phyloP scores from a whole-genome alignment of 2,329 filamentous ascomycete genomes.

The Fusarium sp. region DNA sequence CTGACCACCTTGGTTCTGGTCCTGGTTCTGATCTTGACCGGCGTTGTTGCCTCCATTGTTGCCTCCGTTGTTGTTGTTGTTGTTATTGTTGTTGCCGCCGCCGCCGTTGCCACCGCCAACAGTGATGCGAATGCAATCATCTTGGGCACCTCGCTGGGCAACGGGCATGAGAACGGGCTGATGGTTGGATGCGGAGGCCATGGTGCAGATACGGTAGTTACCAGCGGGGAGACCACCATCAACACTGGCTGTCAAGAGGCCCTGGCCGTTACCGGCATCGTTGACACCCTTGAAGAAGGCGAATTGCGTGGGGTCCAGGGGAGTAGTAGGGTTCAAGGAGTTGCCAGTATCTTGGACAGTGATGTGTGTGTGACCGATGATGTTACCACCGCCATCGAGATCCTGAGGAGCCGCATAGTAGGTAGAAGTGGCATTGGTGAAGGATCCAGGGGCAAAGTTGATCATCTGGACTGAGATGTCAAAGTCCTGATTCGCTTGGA shows the following conservation, averaged over 20 bases:
- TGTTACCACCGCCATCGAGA: conserved; percentile 59
- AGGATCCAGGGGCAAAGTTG: conserved; percentile 68
- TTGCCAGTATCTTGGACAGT: conserved; percentile 68
- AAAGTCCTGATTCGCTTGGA: conserved; percentile 63
- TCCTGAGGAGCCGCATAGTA: conserved; percentile 72
- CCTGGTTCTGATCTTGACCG: conserved; percentile 12
- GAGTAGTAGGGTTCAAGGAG: conserved; percentile 61
- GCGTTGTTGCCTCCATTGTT: conserved; percentile 18
- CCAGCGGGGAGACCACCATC: conserved; percentile 69
- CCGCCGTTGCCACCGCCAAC: conserved; percentile 52
- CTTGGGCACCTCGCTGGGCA: conserved; percentile 74
- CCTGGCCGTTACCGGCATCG: conserved; percentile 68
- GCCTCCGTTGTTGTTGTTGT: conserved; percentile 28
- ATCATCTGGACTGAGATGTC: conserved; percentile 63
- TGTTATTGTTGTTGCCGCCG: conserved; percentile 31
- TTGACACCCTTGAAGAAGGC: conserved; percentile 77
- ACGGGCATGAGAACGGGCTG: conserved; percentile 75
- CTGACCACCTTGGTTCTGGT: conserved; percentile 4
- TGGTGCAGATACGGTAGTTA: conserved; percentile 75
- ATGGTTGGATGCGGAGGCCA: conserved; percentile 73
- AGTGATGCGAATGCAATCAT: conserved; percentile 72
- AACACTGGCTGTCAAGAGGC: conserved; percentile 65
- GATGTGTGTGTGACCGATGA: conserved; percentile 71
- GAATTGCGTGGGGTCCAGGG: conserved; percentile 66
- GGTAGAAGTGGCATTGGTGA: conserved; percentile 70